Percentiles rank a stretch among this genome's conserved stretches.
Conservation (phyloP, 495 filamentous ascomycete genomes). For the Pyronema omphalodes region DNA sequence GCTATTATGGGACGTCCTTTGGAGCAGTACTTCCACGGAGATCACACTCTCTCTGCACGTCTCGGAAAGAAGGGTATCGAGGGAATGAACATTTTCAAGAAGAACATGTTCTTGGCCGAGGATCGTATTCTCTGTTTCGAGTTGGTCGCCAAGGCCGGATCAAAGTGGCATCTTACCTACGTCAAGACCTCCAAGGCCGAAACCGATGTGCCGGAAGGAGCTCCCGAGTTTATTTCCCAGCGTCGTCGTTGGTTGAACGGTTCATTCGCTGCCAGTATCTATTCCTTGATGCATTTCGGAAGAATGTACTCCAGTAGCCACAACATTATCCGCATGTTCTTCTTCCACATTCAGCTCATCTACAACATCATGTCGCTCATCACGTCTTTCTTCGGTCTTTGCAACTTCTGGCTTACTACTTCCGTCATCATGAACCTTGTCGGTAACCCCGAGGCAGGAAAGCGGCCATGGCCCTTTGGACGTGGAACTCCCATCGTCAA, state of each 20-base stretch:
- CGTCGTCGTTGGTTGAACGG: slow-evolving; percentile 27
- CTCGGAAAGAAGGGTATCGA: slow-evolving; percentile 69
- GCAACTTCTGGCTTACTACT: slow-evolving; percentile 89
- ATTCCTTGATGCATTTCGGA: slow-evolving; percentile 65
- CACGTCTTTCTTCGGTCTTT: slow-evolving; percentile 82
- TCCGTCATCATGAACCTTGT: slow-evolving; percentile 94
- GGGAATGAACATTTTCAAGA: slow-evolving; percentile 37
- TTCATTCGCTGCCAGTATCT: slow-evolving; percentile 26
- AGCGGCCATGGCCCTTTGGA: slow-evolving; percentile 62
- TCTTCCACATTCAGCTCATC: slow-evolving; percentile 37
- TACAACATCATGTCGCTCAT: slow-evolving; percentile 85
- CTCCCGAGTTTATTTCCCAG: slow-evolving; percentile 24
- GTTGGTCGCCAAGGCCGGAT: slow-evolving; percentile 25
- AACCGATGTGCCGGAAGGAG: slow-evolving; percentile 25
- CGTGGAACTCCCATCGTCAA: slow-evolving; percentile 75
- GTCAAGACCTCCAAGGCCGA: slow-evolving; percentile 26
- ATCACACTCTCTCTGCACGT: slow-evolving; percentile 52
- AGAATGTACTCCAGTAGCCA: slow-evolving; percentile 25
- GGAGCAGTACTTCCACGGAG: slow-evolving; percentile 29
- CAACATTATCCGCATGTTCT: slow-evolving; percentile 24
- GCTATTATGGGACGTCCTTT: slow-evolving; percentile 27
- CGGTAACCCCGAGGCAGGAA: slow-evolving; percentile 39
- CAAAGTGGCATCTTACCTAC: slow-evolving; percentile 26
- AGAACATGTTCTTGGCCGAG: slow-evolving; percentile 29
- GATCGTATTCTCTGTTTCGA: slow-evolving; percentile 28